These are phyloP conservation scores for Grammothele lineata DNA, from an alignment of 768 basidiomycete genomes.

Conservation along the genomic window DNA sequence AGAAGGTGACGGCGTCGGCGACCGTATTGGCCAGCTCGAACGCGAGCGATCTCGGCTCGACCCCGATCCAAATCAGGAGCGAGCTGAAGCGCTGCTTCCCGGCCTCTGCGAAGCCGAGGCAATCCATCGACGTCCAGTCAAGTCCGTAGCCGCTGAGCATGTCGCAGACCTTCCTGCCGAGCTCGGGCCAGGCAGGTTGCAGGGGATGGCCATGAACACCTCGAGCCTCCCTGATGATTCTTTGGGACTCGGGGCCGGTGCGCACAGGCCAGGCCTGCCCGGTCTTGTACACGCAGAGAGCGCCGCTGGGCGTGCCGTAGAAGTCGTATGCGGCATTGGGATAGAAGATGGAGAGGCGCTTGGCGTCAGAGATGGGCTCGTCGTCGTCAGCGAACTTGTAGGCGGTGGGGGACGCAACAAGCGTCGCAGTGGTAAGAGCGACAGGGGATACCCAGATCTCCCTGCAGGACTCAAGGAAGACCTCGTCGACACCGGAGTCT, in stretches of 20 bases:
- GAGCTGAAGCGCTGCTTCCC: slow-evolving; percentile 19
- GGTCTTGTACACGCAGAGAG: slow-evolving; percentile 27
- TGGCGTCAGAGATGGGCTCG: too few relatives aligned
- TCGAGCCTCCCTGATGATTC: slow-evolving; percentile 20
- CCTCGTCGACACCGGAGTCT: too few relatives aligned
- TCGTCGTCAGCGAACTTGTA: too few relatives aligned
- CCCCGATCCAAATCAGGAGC: slow-evolving; percentile 30
- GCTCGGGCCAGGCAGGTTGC: slow-evolving; percentile 19
- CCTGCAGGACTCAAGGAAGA: too few relatives aligned
- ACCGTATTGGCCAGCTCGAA: slow-evolving; percentile 24
- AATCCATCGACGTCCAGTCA: slow-evolving; percentile 29
- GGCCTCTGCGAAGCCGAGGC: slow-evolving; percentile 27
- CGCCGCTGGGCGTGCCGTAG: slow-evolving; percentile 20
- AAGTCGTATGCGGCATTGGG: slow-evolving; percentile 24
- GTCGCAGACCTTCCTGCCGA: slow-evolving; percentile 20
- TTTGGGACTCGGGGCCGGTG: slow-evolving; percentile 17
- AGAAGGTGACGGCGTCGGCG: slow-evolving; percentile 21
- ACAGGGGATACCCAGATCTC: too few relatives aligned
- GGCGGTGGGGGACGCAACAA: too few relatives aligned
- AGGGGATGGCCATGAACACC: slow-evolving; percentile 30
- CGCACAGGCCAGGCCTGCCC: slow-evolving; percentile 25
- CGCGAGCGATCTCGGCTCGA: slow-evolving; percentile 27
- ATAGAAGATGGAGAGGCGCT: slow-evolving; percentile 14
- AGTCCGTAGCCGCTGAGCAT: slow-evolving; percentile 26
- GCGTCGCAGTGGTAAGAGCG: too few relatives aligned